Evolutionary conservation across 208 protist species (phyloP).

Genomic region (Strigomonas culicis): DNA sequence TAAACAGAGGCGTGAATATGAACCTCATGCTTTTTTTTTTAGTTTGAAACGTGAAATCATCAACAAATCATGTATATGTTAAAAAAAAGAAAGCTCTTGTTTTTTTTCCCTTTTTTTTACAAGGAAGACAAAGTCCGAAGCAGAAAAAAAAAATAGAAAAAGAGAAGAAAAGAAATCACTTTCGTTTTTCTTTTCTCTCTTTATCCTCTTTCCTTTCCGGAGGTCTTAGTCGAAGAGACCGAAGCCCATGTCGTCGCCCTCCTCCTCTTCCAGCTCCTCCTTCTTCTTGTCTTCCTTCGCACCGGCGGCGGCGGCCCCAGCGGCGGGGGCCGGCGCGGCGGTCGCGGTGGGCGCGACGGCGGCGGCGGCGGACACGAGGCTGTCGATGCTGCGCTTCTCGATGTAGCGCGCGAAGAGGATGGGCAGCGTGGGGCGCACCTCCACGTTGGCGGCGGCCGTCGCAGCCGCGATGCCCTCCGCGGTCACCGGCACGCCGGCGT

Average conservation of each 20-base stretch:
- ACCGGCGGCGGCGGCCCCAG: conserved; percentile 22
- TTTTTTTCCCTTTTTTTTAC: not conserved
- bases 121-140: not conserved
- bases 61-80: not conserved
- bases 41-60: not conserved
- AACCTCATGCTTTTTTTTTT: conserved; percentile 16
- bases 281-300: conserved; percentile 17
- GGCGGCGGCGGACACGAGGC: conserved; percentile 53
- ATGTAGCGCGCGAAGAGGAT: conserved; percentile 84
- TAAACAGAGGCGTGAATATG: not conserved
- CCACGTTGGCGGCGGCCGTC: conserved; percentile 62
- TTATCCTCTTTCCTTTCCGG: conserved; percentile 2
- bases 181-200: conserved; percentile 7
- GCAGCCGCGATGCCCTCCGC: conserved; percentile 72
- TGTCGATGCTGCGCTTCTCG: conserved; percentile 73
- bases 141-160: conserved; percentile 3
- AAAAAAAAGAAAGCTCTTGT: not conserved
- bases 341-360: conserved; percentile 41
- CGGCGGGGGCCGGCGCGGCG: conserved; percentile 28
- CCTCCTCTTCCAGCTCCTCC: conserved; percentile 36
- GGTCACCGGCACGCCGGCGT: conserved; percentile 63
- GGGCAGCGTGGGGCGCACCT: conserved; percentile 67
- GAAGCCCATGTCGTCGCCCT: conserved; percentile 80
- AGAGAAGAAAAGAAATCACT: not conserved
- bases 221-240: conserved; percentile 71